Percentiles rank a stretch among this genome's conserved stretches.
phyloP scores from a whole-genome alignment of 2,329 filamentous ascomycete genomes.

The Cercospora nicotianae region DNA sequence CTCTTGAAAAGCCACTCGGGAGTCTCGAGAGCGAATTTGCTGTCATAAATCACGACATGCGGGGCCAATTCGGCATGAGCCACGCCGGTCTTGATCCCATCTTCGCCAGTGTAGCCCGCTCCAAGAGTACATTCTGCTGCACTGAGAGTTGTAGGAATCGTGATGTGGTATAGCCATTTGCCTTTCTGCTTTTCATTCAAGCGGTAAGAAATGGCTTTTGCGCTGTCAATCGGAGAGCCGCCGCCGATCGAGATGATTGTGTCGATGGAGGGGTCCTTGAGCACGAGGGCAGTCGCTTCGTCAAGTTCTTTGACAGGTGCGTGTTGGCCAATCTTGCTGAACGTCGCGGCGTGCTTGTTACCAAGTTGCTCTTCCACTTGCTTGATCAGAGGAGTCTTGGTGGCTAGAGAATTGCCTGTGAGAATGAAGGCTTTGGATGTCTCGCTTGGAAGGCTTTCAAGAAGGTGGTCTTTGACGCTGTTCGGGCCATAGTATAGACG shows the following conservation, averaged over 20 bases:
- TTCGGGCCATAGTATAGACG: constrained; percentile 53
- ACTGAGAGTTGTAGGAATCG: constrained; percentile 52
- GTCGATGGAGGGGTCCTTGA: constrained; percentile 50
- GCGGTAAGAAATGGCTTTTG: constrained; percentile 51
- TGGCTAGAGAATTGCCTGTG: constrained; percentile 55
- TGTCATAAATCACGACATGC: constrained; percentile 55
- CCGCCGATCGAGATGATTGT: constrained; percentile 58
- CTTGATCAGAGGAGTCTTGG: constrained; percentile 54
- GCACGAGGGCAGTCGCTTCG: constrained; percentile 51
- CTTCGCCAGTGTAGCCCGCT: constrained; percentile 53
- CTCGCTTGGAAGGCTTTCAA: constrained; percentile 46
- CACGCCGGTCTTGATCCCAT: constrained; percentile 52
- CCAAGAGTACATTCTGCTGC: constrained; percentile 57
- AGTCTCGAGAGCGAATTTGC: constrained; percentile 53
- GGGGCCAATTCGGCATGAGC: constrained; percentile 46
- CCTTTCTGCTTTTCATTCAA: constrained; percentile 41
- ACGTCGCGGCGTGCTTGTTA: constrained; percentile 56
- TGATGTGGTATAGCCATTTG: constrained; percentile 49
- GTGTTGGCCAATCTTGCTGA: constrained; percentile 57
- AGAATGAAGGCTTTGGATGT: constrained; percentile 59
- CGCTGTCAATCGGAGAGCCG: constrained; percentile 56
- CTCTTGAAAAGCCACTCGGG: constrained; percentile 52
- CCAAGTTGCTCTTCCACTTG: constrained; percentile 53
- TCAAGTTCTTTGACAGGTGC: constrained; percentile 57
- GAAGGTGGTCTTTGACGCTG: constrained; percentile 50